Percentiles rank a stretch among this genome's conserved stretches.
Conservation (phyloP, 78 protist genomes). For the Emiliania huxleyi region DNA sequence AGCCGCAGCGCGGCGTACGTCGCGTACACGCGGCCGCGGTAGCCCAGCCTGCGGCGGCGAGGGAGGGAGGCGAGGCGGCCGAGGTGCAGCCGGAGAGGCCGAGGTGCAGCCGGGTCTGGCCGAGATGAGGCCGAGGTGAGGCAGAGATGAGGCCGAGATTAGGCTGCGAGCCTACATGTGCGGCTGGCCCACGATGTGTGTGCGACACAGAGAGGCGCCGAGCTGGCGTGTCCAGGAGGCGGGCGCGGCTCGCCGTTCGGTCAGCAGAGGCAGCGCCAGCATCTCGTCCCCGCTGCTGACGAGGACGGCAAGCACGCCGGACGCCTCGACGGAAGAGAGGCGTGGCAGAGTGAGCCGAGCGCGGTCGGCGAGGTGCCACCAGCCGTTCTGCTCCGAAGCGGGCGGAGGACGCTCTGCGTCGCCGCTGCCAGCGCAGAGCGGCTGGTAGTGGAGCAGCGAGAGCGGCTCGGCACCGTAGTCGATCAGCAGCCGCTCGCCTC, state of each 20-base stretch:
- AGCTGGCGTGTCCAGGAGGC: too few species aligned
- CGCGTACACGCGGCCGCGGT: not conserved
- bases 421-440: not conserved
- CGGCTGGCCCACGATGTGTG: too few species aligned
- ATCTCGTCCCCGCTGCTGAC: not conserved
- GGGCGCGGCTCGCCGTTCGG: too few species aligned
- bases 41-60: too few species aligned
- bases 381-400: not conserved
- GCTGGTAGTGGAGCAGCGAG: not conserved
- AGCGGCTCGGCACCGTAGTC: not conserved
- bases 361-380: not conserved
- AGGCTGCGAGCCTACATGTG: too few species aligned
- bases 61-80: too few species aligned
- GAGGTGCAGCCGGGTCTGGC: too few species aligned
- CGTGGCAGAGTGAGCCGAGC: not conserved
- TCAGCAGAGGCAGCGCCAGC: not conserved
- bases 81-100: too few species aligned
- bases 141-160: too few species aligned
- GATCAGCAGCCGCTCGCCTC: not conserved
- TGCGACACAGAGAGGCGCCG: too few species aligned
- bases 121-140: too few species aligned
- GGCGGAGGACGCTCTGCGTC: not conserved
- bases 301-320: not conserved
- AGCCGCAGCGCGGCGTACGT: not conserved
- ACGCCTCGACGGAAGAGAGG: not conserved